Base-by-base conservation (phyloP, 2,329 filamentous ascomycete genomes). In the Colletotrichum spaethianum region DNA sequence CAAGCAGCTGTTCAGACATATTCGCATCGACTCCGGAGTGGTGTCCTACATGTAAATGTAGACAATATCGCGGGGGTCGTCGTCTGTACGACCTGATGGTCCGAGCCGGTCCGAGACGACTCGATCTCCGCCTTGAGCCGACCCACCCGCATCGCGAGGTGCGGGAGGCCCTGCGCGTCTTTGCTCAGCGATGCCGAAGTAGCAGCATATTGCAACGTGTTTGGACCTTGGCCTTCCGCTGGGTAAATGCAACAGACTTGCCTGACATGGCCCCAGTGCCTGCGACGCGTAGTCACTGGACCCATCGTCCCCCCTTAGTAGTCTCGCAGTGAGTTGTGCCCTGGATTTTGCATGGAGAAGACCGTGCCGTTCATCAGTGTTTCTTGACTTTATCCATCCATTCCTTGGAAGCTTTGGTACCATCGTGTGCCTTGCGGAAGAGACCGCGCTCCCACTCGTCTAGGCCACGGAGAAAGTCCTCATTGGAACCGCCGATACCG, bases 391-490 rank as follows among this genome's bases (percentile, higher is more conserved):
- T 88, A 40, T 92, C 91, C 77, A 92, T 89, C 92, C 93, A 95
- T 74, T 91, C 88, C 75, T 91, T 92, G 40, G 90, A 88, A 9
- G 88, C 86, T 81, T 93, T 95, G 2, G 91, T 88, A 20, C 93
- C 92, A 74, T 95, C 93, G 79, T 95, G 93, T 0, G 92, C 91
- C 71, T 89, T 90, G 56, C 92, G 88, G 79, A 96, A 96, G 74
- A 96, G 75, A 72, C 88, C 88, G 76, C 95, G 89, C 85, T 99
- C 96, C 82, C 91, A 95, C 84, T 98, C 95, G 78, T 98, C 96
- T 67, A 99, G 82, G 0, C 95, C 95, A 38, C 93, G 88, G 77
- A 98, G 85, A 77, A 98, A 98, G 76, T 98, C 95, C 69, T 92
- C 91, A 2, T 91, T 92, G 85, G 92, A 76, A 82, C 89, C 83